A percentile compares a stretch with the other conserved stretches of the same genome.
Conservation (phyloP, 371 early-diverging fungal species). For the Mucor racemosus region DNA sequence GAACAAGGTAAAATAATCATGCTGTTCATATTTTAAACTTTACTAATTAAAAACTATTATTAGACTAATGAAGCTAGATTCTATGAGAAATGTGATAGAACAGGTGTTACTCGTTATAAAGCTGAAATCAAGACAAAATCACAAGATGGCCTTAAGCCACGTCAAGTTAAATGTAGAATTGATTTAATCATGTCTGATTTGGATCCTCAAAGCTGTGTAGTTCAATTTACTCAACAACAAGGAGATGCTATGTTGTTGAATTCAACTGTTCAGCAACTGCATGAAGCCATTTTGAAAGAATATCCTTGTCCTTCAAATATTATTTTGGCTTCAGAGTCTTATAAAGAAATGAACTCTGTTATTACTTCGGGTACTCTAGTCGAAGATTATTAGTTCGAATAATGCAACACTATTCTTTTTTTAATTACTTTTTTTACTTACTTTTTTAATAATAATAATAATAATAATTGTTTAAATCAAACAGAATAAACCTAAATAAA, state of each 20-base stretch:
- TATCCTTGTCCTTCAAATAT: conserved; percentile 26
- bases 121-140: conserved; percentile 42
- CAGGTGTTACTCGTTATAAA: conserved; percentile 43
- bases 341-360: conserved; percentile 18
- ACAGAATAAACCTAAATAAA: no score
- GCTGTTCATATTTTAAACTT: neutral
- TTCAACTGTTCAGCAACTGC: conserved; percentile 26
- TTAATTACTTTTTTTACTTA: neutral
- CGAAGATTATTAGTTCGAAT: conserved; percentile 18
- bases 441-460: no score
- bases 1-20: conserved; percentile 30
- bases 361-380: conserved; percentile 25
- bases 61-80: conserved; percentile 39
- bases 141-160: conserved; percentile 25
- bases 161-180: conserved; percentile 54
- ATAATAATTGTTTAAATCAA: no score
- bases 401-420: neutral
- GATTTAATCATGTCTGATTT: conserved; percentile 38
- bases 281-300: conserved; percentile 24
- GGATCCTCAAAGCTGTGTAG: conserved; percentile 31
- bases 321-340: conserved; percentile 16
- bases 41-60: neutral
- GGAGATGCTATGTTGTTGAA: conserved; percentile 31
- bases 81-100: conserved; percentile 47
- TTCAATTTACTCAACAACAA: conserved; percentile 53